Base-by-base conservation (phyloP, 2,329 filamentous ascomycete genomes). In the Cladophialophora yegresii region DNA sequence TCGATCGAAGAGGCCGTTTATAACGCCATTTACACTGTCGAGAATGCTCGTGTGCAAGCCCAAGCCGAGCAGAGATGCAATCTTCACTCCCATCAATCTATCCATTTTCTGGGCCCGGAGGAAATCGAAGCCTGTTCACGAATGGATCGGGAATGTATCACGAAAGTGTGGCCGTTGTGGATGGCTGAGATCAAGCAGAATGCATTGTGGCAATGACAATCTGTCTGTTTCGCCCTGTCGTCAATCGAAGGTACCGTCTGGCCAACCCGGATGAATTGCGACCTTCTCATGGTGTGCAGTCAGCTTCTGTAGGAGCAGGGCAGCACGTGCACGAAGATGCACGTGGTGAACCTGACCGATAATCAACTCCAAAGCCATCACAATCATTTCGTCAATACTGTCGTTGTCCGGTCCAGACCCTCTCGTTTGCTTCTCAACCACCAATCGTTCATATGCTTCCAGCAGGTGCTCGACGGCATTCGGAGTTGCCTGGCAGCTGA, bases 401-500 rank as follows among this genome's bases (percentile, higher is more conserved):
- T 33, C 47, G 5, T 28, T 22, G 5, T 40, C 56, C 7, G 45
- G 30, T 7, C 45, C 13, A 10, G 23, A 20, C 10, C 49, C 50
- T 9, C 22, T 32, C 30, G 22, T 59, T 10, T 33, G 26, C 9
- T 40, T 59, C 45, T 59, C 45, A n/a, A 20, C 55, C 33, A 43
- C 33, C n/a, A 51, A 20, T 36, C 54, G 59, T 23, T 65, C 56
- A 47, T 54, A 53, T 26, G 59, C 50, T 5, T 63, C 56, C 26
- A 63, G 36, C 30, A 60, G 36, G 26, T 59, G 55, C 36, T 28
- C 50, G 16, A 50, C 16, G 22, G 56, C 26, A 2, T 28, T 43
- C n/a, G 55, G 55, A 23, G 58, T 63, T 10, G 56, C 55, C 9
- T 57, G 40, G 13, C 57, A 30, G 16, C 61, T 63, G 50, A 60